Percentiles rank a stretch among this genome's conserved stretches.
Conservation (phyloP, 2,329 filamentous ascomycete genomes). For the Ophiostoma pallidulum region DNA sequence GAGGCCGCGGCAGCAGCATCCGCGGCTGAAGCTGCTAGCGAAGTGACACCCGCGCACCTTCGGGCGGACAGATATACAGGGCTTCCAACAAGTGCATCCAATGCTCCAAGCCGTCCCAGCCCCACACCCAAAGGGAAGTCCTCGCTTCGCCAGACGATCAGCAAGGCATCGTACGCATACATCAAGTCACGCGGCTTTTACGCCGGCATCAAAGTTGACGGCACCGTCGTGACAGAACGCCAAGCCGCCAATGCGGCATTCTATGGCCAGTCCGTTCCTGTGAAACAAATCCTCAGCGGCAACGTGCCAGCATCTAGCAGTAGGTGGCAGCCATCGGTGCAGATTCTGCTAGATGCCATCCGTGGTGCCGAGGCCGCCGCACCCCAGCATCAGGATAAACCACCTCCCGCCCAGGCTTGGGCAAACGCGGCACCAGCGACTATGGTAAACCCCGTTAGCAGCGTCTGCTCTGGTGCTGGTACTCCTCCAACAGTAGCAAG, state of each 20-base stretch:
- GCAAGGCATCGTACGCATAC: slow-evolving; percentile 49
- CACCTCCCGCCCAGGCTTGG: not conserved
- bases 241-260: slow-evolving; percentile 84
- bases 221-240: slow-evolving; percentile 75
- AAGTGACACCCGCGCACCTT: too few species aligned
- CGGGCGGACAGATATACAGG: too few species aligned
- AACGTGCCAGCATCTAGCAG: slow-evolving; percentile 28
- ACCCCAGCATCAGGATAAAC: slow-evolving; percentile 5
- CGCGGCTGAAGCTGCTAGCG: too few species aligned
- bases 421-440: slow-evolving; percentile 9
- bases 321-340: slow-evolving; percentile 26
- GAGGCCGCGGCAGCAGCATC: slow-evolving; percentile 21
- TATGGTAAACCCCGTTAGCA: slow-evolving; percentile 2
- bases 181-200: slow-evolving; percentile 86
- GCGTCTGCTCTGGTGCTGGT: not conserved
- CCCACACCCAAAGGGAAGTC: too few species aligned
- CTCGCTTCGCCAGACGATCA: slow-evolving; percentile 21
- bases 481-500: too few species aligned
- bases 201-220: slow-evolving; percentile 77
- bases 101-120: too few species aligned
- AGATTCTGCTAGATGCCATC: slow-evolving; percentile 27
- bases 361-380: slow-evolving; percentile 25
- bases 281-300: slow-evolving; percentile 38
- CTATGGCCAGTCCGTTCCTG: slow-evolving; percentile 54
- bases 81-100: too few species aligned